Conservation (phyloP, 352 stramenopile species). For the Globisporangium uncinulatum region DNA sequence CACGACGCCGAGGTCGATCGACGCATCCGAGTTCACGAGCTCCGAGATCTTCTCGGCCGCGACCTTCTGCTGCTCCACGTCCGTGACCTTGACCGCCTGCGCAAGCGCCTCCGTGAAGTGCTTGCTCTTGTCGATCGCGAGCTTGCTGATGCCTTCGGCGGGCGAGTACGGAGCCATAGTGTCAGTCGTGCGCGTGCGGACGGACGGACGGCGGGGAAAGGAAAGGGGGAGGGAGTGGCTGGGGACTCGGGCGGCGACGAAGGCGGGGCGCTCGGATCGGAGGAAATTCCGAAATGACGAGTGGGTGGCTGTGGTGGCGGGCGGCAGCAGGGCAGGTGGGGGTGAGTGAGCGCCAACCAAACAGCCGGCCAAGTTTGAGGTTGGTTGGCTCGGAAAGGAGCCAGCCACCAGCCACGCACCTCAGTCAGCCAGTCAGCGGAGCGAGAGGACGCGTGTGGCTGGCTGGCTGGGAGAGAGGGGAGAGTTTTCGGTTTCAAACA, state of each 20-base stretch:
- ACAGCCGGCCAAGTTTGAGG: neutral
- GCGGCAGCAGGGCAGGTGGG: neutral
- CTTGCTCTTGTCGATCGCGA: constrained; percentile 88
- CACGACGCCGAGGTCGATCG: constrained; percentile 69
- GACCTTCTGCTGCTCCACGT: constrained; percentile 69
- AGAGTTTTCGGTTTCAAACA: neutral
- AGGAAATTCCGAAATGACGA: constrained; percentile 82
- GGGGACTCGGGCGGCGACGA: constrained; percentile 5
- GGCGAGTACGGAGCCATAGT: constrained; percentile 82
- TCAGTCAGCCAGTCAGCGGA: neutral
- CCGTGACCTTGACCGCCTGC: constrained; percentile 62
- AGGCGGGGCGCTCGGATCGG: constrained; percentile 28
- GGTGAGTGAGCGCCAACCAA: too few relatives aligned
- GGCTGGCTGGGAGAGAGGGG: neutral
- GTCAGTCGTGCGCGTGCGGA: constrained; percentile 7
- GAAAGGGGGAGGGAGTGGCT: constrained; percentile 5
- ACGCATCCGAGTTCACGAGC: constrained; percentile 63
- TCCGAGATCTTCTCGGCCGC: constrained; percentile 84
- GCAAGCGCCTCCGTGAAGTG: constrained; percentile 83
- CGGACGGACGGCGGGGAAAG: constrained; percentile 3
- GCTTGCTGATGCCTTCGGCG: constrained; percentile 76
- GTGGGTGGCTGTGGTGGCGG: neutral
- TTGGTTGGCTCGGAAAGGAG: neutral
- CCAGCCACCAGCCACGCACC: neutral
- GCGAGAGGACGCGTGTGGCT: neutral